A percentile compares a stretch with the other conserved stretches of the same genome.
phyloP scores from a whole-genome alignment of 2,329 filamentous ascomycete species.

The Dichotomopilus funicola region DNA sequence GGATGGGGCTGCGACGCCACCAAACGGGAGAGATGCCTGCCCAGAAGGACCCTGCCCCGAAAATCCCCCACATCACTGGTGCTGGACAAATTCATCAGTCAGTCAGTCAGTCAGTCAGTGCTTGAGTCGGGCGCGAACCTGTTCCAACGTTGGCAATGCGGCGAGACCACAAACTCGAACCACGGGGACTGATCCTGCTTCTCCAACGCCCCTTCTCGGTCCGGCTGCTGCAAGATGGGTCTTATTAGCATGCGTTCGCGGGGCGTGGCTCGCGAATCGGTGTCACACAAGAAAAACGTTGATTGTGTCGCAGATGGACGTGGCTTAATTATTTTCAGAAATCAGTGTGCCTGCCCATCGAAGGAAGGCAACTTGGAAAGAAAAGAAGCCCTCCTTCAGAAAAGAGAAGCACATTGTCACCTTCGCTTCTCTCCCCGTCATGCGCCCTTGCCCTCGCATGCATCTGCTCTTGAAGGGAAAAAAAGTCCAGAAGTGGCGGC shows the following conservation, averaged over 20 bases:
- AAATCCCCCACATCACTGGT: conserved; percentile 14
- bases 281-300: too few relatives aligned
- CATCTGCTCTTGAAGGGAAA: conserved; percentile 6
- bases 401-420: neutral
- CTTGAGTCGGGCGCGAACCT: conserved; percentile 19
- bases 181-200: too few relatives aligned
- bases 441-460: conserved; percentile 5
- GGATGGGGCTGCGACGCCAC: conserved; percentile 1
- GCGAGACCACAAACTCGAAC: too few relatives aligned
- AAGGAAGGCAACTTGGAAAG: neutral
- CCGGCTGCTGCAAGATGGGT: too few relatives aligned
- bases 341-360: too few relatives aligned
- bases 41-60: conserved; percentile 6
- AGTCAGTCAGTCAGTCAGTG: neutral
- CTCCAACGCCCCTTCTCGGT: too few relatives aligned
- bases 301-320: too few relatives aligned
- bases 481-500: conserved; percentile 13
- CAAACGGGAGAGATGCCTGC: conserved; percentile 12
- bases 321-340: too few relatives aligned
- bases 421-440: neutral
- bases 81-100: neutral
- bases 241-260: too few relatives aligned
- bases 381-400: neutral
- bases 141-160: too few relatives aligned
- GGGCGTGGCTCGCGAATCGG: too few relatives aligned